Percentiles rank a stretch among this genome's conserved stretches.
Evolutionary conservation across 1,284 basidiomycete genomes (phyloP).

Genomic region (Mrakiaceae sp.): DNA sequence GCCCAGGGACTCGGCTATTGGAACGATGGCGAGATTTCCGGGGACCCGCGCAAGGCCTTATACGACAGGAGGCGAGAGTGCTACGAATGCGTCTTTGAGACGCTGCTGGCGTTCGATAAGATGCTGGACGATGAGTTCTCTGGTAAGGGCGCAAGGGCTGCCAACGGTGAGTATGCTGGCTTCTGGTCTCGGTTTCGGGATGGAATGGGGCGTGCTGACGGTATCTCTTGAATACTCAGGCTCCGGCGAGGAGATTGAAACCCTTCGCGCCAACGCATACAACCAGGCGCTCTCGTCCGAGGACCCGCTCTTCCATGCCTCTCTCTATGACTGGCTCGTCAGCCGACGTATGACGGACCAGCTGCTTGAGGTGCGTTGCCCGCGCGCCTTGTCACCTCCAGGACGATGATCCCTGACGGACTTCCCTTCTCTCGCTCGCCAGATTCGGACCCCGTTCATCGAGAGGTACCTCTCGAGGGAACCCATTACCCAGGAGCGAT

Average conservation of each 20-base stretch:
- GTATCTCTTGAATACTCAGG: background rate
- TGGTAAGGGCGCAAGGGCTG: background rate
- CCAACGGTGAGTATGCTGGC: too few species aligned
- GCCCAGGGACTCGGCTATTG: slow-evolving; percentile 68
- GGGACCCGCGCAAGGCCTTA: slow-evolving; percentile 49
- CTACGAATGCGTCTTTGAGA: slow-evolving; percentile 72
- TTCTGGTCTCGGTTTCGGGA: too few species aligned
- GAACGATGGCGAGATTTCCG: slow-evolving; percentile 49
- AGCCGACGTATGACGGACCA: slow-evolving; percentile 68
- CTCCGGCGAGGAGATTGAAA: slow-evolving; percentile 46
- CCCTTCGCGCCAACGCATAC: slow-evolving; percentile 60
- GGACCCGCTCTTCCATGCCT: slow-evolving; percentile 90
- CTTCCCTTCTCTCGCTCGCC: slow-evolving; percentile 10
- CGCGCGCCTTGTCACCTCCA: background rate
- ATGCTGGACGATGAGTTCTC: slow-evolving; percentile 22
- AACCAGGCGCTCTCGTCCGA: slow-evolving; percentile 69
- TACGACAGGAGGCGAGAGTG: slow-evolving; percentile 58
- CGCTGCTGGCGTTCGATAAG: slow-evolving; percentile 68
- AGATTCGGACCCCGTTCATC: slow-evolving; percentile 73
- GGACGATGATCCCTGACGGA: background rate
- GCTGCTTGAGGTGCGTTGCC: slow-evolving; percentile 60
- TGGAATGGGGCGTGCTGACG: too few species aligned
- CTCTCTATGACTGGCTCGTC: slow-evolving; percentile 89
- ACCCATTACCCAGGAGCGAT: slow-evolving; percentile 67
- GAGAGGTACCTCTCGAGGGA: slow-evolving; percentile 77